Conservation (phyloP, 2,329 filamentous ascomycete species). For the Sarocladium kiliense region DNA sequence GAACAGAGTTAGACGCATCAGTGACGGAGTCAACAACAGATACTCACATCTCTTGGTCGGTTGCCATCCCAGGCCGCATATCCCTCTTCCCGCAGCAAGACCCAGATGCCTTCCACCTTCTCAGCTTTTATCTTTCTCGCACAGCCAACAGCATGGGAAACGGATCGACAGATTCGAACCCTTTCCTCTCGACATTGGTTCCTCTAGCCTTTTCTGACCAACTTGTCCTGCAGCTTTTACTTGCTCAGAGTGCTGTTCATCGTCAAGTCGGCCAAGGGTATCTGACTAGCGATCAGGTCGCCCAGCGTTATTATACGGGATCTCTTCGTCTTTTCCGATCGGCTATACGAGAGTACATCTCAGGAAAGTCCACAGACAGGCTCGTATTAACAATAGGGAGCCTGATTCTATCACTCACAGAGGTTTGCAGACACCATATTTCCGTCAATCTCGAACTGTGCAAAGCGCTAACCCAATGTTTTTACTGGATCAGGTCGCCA, state of each 20-base stretch:
- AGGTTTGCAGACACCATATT: constrained; percentile 21
- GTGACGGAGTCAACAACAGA: neutral
- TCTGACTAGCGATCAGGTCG: constrained; percentile 11
- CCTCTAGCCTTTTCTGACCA: constrained; percentile 31
- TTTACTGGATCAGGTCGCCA: constrained; percentile 3
- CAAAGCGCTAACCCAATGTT: neutral
- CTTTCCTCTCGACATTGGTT: constrained; percentile 30
- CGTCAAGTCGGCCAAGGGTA: constrained; percentile 13
- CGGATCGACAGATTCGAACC: constrained; percentile 30
- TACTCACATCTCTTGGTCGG: neutral
- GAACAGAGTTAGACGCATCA: neutral
- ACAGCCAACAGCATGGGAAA: constrained; percentile 35
- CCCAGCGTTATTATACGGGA: constrained; percentile 16
- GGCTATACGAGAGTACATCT: constrained; percentile 16
- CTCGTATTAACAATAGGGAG: constrained; percentile 29
- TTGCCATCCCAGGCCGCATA: neutral
- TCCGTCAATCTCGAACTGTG: neutral
- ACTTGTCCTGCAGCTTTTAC: constrained; percentile 29
- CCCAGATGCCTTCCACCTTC: constrained; percentile 23
- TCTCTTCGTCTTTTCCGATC: constrained; percentile 18
- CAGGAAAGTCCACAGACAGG: constrained; percentile 13
- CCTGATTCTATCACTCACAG: constrained; percentile 34
- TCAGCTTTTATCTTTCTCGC: constrained; percentile 30
- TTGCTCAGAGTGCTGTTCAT: constrained; percentile 27
- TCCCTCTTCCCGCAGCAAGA: neutral